Conservation (phyloP, 257 asterid genomes). For the Rubia yunnanensis region DNA sequence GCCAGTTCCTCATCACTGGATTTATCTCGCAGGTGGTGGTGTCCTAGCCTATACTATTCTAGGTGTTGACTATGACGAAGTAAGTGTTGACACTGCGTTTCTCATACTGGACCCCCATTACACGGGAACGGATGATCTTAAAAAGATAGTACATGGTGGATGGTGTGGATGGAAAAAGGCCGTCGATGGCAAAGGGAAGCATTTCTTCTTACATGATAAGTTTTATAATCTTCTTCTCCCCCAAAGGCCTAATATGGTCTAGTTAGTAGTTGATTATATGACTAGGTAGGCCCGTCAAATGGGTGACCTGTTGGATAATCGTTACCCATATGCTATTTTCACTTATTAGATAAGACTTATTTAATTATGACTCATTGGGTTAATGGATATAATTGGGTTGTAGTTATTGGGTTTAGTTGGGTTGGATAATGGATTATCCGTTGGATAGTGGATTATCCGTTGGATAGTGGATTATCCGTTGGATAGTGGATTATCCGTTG, state of each 20-base stretch:
- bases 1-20: not conserved
- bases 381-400: too few relatives aligned
- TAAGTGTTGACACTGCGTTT: constrained; percentile 80
- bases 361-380: too few relatives aligned
- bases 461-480: too few relatives aligned
- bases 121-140: constrained; percentile 68
- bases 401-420: too few relatives aligned
- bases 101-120: constrained; percentile 92
- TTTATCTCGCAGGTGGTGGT: constrained; percentile 74
- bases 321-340: too few relatives aligned
- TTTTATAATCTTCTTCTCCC: constrained; percentile 89
- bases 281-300: too few relatives aligned
- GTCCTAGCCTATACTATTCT: constrained; percentile 90
- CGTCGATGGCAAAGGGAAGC: constrained; percentile 80
- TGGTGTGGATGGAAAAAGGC: constrained; percentile 99
- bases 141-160: constrained; percentile 75
- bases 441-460: too few relatives aligned
- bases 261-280: not conserved
- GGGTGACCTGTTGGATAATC: too few relatives aligned
- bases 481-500: too few relatives aligned
- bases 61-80: constrained; percentile 79
- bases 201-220: constrained; percentile 86
- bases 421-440: too few relatives aligned
- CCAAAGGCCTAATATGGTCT: constrained; percentile 84
- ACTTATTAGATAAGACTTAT: too few relatives aligned